phyloP scores from a whole-genome alignment of 2,329 filamentous ascomycete genomes.

The Daldinia sp. region DNA sequence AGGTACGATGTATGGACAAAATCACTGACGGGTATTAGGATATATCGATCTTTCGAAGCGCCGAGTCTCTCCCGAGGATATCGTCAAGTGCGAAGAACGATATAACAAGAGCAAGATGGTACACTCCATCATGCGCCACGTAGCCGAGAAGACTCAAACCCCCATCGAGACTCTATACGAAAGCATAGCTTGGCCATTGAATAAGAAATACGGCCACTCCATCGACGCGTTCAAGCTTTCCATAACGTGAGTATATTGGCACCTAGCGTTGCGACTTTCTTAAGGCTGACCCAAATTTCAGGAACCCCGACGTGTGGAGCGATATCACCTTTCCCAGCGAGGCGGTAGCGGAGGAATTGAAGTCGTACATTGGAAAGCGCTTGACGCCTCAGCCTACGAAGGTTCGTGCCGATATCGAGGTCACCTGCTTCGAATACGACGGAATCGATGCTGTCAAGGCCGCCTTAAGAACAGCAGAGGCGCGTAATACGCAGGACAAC shows the following conservation, averaged over 20 bases:
- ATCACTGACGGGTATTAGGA: slow-evolving; percentile 60
- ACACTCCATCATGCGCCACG: slow-evolving; percentile 98
- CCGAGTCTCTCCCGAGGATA: slow-evolving; percentile 96
- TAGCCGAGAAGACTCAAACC: slow-evolving; percentile 94
- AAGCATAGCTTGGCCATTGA: slow-evolving; percentile 94
- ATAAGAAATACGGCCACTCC: slow-evolving; percentile 96
- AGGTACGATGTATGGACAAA: slow-evolving; percentile 21
- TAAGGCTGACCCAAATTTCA: slow-evolving; percentile 53
- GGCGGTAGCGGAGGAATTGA: slow-evolving; percentile 87
- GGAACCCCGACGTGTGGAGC: slow-evolving; percentile 95
- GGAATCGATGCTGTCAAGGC: slow-evolving; percentile 98
- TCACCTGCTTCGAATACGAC: slow-evolving; percentile 95
- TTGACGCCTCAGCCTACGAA: slow-evolving; percentile 98
- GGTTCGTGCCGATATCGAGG: slow-evolving; percentile 96
- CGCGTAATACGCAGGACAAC: slow-evolving; percentile 89
- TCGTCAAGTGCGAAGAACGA: slow-evolving; percentile 97
- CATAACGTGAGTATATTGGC: slow-evolving; percentile 78
- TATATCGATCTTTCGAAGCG: slow-evolving; percentile 99
- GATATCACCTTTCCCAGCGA: slow-evolving; percentile 91
- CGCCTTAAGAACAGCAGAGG: slow-evolving; percentile 90
- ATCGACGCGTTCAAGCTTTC: slow-evolving; percentile 99
- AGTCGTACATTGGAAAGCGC: slow-evolving; percentile 96
- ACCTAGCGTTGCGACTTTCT: slow-evolving; percentile 29
- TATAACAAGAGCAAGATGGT: slow-evolving; percentile 99
- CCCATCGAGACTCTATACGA: slow-evolving; percentile 97